Conservation (phyloP, 192 early-diverging fungal genomes). For the Phlyctochytrium arcticum region DNA sequence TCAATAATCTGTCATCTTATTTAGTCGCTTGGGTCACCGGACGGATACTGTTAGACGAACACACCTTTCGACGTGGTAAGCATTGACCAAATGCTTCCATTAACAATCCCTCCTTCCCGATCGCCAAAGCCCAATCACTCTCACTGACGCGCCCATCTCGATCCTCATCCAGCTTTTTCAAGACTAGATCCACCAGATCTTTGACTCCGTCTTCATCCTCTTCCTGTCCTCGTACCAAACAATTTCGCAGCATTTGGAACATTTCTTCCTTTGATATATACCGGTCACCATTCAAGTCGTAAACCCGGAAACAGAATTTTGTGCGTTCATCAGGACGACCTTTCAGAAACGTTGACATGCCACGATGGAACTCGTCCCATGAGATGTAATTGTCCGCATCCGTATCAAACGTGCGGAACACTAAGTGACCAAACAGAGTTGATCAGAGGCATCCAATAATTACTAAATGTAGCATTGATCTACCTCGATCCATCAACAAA, state of each 20-base stretch:
- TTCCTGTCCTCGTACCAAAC: conserved; percentile 50
- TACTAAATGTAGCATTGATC: not conserved
- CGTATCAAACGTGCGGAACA: conserved; percentile 57
- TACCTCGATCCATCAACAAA: conserved; percentile 59
- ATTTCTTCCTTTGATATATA: conserved; percentile 65
- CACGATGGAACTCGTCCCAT: conserved; percentile 54
- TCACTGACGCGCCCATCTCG: conserved; percentile 55
- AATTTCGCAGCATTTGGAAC: conserved; percentile 62
- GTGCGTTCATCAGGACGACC: conserved; percentile 47
- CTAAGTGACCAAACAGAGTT: conserved; percentile 12
- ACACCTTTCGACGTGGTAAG: conserved; percentile 41
- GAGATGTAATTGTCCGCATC: conserved; percentile 60
- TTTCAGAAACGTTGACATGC: conserved; percentile 55
- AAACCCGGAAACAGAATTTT: conserved; percentile 59
- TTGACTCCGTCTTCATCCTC: conserved; percentile 64
- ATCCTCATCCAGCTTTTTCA: conserved; percentile 60
- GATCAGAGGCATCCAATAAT: not conserved
- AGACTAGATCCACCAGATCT: conserved; percentile 53
- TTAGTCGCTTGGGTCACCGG: not conserved
- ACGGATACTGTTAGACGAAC: not conserved
- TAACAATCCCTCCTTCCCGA: conserved; percentile 51
- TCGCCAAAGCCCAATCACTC: conserved; percentile 52
- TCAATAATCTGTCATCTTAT: not conserved
- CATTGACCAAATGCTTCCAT: conserved; percentile 62
- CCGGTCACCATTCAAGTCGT: conserved; percentile 59